These are phyloP conservation scores for Rhododendron mucronatum DNA, from an alignment of 148 eudicot species.

Conservation along the genomic window DNA sequence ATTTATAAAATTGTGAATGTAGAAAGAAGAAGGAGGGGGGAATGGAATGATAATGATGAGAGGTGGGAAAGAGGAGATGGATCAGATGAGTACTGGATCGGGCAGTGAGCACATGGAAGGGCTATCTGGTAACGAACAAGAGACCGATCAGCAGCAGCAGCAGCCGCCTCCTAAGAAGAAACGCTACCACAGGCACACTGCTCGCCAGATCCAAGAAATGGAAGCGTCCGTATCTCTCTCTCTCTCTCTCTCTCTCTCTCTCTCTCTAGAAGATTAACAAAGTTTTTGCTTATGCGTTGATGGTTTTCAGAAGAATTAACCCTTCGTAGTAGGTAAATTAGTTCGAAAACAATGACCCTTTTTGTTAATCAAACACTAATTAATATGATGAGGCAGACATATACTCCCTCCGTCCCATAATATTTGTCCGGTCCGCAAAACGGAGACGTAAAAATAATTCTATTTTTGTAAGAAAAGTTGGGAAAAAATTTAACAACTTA, in stretches of 20 bases:
- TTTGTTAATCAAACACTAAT: not conserved
- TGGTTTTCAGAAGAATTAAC: not conserved
- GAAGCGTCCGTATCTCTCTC: slow-evolving; percentile 52
- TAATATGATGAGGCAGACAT: no score
- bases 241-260: not conserved
- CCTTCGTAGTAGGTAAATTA: not conserved
- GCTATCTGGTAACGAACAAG: slow-evolving; percentile 68
- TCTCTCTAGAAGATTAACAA: not conserved
- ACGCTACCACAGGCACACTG: slow-evolving; percentile 92
- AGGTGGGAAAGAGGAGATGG: slow-evolving; percentile 71
- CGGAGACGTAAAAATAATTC: no score
- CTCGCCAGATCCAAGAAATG: slow-evolving; percentile 98
- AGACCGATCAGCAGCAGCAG: slow-evolving; percentile 30
- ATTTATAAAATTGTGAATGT: not conserved
- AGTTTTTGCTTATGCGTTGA: not conserved
- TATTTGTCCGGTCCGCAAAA: no score
- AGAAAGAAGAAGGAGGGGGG: slow-evolving; percentile 56
- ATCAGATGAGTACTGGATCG: slow-evolving; percentile 41
- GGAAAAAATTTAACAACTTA: no score
- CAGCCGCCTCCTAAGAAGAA: slow-evolving; percentile 50
- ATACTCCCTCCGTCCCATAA: not conserved
- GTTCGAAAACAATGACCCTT: not conserved
- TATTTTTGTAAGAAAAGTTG: no score
- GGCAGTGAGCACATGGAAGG: slow-evolving; percentile 78
- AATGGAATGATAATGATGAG: slow-evolving; percentile 2